A percentile compares a stretch with the other conserved stretches of the same genome.
phyloP scores from a whole-genome alignment of 768 basidiomycete genomes.

The Roridomyces roridus region DNA sequence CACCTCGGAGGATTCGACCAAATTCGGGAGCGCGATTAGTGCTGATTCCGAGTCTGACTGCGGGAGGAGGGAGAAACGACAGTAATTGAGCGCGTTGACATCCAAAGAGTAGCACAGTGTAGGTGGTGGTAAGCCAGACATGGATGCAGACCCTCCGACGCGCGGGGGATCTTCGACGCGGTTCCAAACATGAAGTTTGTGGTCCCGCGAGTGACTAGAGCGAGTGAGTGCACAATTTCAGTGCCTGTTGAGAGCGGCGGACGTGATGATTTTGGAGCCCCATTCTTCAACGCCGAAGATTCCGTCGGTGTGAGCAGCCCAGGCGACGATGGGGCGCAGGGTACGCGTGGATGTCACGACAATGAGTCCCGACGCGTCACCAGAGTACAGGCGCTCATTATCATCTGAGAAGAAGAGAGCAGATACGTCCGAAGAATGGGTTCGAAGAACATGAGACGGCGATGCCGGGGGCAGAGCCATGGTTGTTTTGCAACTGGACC shows the following conservation, averaged over 20 bases:
- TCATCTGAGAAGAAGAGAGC: conserved; percentile 68
- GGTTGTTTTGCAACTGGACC: too few species aligned
- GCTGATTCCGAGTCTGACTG: conserved; percentile 34
- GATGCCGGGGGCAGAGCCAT: conserved; percentile 42
- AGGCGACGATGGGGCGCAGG: conserved; percentile 73
- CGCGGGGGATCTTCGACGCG: conserved; percentile 53
- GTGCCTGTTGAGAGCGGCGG: conserved; percentile 38
- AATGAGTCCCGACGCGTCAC: conserved; percentile 79
- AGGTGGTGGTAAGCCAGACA: conserved; percentile 56
- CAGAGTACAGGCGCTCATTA: conserved; percentile 86
- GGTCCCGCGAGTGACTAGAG: conserved; percentile 85
- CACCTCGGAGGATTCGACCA: conserved; percentile 87
- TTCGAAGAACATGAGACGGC: conserved; percentile 78
- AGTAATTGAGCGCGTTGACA: conserved; percentile 94
- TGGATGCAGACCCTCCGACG: conserved; percentile 63
- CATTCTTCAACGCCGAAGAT: conserved; percentile 84
- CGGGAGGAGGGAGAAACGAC: conserved; percentile 78
- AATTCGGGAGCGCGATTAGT: conserved; percentile 83
- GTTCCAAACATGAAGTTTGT: conserved; percentile 81
- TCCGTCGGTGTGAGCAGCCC: conserved; percentile 82
- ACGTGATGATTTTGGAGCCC: conserved; percentile 77
- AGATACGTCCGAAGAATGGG: conserved; percentile 69
- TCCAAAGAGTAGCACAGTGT: conserved; percentile 72
- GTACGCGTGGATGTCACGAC: conserved; percentile 77
- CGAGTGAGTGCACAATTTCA: conserved; percentile 2